Conservation (phyloP, 2,329 filamentous ascomycete species). For the Ascochyta fabae region DNA sequence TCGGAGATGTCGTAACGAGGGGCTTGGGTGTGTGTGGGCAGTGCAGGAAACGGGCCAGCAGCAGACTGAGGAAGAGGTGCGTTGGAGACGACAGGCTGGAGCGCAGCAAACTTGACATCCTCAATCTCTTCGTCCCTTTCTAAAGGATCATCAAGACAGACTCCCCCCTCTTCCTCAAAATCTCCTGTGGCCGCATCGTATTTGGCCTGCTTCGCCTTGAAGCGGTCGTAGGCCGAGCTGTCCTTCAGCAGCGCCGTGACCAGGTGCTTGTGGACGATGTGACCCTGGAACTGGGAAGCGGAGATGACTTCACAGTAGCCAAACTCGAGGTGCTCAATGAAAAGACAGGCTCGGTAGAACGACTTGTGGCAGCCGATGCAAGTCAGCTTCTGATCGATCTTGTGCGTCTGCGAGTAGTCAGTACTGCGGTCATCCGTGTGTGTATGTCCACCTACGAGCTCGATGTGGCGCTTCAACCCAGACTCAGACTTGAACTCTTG, state of each 20-base stretch:
- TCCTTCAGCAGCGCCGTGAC: slow-evolving; percentile 44
- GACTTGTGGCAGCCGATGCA: slow-evolving; percentile 60
- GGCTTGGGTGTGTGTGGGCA: slow-evolving; percentile 19
- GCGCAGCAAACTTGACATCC: slow-evolving; percentile 29
- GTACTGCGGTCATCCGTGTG: neutral
- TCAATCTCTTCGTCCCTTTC: slow-evolving; percentile 26
- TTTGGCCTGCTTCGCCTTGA: slow-evolving; percentile 40
- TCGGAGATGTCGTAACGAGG: neutral
- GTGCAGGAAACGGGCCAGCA: slow-evolving; percentile 26
- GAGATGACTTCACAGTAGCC: slow-evolving; percentile 57
- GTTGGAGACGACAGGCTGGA: slow-evolving; percentile 28
- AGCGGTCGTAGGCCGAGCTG: slow-evolving; percentile 25
- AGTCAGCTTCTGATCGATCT: slow-evolving; percentile 55
- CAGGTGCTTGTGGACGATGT: slow-evolving; percentile 59
- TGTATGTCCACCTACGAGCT: slow-evolving; percentile 49
- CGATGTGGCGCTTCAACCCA: slow-evolving; percentile 61
- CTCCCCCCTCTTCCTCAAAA: slow-evolving; percentile 39
- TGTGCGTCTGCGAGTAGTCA: slow-evolving; percentile 52
- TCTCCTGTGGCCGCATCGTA: slow-evolving; percentile 36
- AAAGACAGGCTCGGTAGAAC: slow-evolving; percentile 57
- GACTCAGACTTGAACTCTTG: slow-evolving; percentile 61
- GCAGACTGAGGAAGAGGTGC: neutral
- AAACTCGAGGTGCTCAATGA: slow-evolving; percentile 63
- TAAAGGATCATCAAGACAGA: slow-evolving; percentile 25
- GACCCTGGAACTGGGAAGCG: slow-evolving; percentile 53